These are phyloP conservation scores for Pichia sp. DNA, from an alignment of 1,139 yeast genomes.

Conservation along the genomic window DNA sequence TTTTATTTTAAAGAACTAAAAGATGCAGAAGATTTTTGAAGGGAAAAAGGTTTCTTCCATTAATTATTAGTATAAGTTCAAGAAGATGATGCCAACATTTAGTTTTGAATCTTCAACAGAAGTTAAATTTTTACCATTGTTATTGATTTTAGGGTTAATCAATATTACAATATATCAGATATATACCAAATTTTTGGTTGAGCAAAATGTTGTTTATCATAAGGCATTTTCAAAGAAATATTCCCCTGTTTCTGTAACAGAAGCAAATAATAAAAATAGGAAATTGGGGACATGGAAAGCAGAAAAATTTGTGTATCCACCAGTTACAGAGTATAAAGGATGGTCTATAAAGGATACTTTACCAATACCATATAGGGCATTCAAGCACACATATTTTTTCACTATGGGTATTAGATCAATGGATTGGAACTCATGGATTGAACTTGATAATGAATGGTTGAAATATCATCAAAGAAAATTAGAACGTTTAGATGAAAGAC, in stretches of 20 bases:
- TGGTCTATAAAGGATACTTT: slow-evolving; percentile 47
- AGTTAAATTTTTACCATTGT: neutral
- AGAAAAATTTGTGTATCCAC: slow-evolving; percentile 43
- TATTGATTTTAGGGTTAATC: neutral
- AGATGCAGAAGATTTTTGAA: too few relatives aligned
- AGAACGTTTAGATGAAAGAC: slow-evolving; percentile 39
- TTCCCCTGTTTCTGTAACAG: slow-evolving; percentile 27
- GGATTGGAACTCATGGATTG: slow-evolving; percentile 57
- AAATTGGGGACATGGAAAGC: slow-evolving; percentile 45
- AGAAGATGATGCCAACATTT: slow-evolving; percentile 3
- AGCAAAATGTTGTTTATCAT: slow-evolving; percentile 1
- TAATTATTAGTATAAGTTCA: neutral
- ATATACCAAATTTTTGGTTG: neutral
- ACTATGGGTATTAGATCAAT: slow-evolving; percentile 62
- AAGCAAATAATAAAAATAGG: slow-evolving; percentile 35
- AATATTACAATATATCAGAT: neutral
- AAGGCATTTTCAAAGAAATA: slow-evolving; percentile 15
- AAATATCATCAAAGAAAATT: slow-evolving; percentile 47
- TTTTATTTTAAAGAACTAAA: too few relatives aligned
- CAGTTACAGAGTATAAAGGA: slow-evolving; percentile 37
- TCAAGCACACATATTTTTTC: slow-evolving; percentile 46
- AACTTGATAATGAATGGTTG: slow-evolving; percentile 57
- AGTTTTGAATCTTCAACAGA: neutral
- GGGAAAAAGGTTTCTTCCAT: neutral
- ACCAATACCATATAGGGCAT: slow-evolving; percentile 58